Evolutionary conservation across 352 stramenopile species (phyloP), one percentile per base, ranked within the genome.

Genomic region (Blastocystis sp.): DNA sequence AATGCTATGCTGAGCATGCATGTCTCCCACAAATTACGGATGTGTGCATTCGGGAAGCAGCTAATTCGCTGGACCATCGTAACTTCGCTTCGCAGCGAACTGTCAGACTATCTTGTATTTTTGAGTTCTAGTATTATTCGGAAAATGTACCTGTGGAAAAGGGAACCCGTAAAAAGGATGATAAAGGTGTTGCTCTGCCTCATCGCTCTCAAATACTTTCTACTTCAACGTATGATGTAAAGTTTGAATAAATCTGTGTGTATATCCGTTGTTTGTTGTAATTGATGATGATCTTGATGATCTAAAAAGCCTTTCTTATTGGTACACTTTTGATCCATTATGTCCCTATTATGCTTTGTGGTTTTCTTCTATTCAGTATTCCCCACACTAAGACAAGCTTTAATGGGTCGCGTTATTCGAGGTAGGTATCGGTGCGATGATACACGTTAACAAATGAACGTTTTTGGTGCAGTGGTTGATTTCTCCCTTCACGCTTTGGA

Each of bases 371-470:
- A 16, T 41, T 81, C 70, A 81, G n/a, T 81, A 73, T 88, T 88
- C 76, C 64, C 56, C 76, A 88, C 53, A 78, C 41, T 76, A 73
- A 70, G 20, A 78, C 47, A 78, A 50, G 18, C 45, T 34, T 81
- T 37, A 41, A 88, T 88, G 76, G 76, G 76, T 88, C 76, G 76
- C 76, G 76, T 88, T 69, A 88, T 88, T 88, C n/a, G 76, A 88
- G 76, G 76, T 87, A 87, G 9, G 43, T 78, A 2, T 53, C 18
- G n/a, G 34, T 59, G 16, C 47, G 20, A 54, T 54, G 20, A 26
- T 78, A 26, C 43, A 24, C 53, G 41, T 78, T 20, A 1, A 13
- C 43, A 26, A 34, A 63, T 78, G 9, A 37, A 8, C 16, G 43
- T 78, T 18, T 24, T n/a, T 16, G 63, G 6, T 34, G 63, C 18